These are phyloP conservation scores for Canna indica DNA, from an alignment of 176 grass and related monocot genomes.

Conservation along the genomic window DNA sequence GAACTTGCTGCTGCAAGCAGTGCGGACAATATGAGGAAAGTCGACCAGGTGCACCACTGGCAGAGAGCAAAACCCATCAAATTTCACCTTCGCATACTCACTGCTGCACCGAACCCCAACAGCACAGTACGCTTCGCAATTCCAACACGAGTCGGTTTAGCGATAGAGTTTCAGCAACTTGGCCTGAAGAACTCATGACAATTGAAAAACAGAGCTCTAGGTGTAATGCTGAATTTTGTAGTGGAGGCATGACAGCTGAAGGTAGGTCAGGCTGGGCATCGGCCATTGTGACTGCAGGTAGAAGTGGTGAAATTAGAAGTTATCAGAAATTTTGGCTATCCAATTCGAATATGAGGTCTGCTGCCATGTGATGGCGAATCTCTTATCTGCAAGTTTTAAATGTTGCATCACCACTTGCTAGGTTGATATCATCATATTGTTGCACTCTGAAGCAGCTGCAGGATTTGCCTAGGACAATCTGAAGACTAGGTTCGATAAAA, in stretches of 20 bases:
- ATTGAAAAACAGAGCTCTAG: constrained; percentile 37
- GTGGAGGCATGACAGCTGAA: background rate
- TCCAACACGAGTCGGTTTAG: constrained; percentile 14
- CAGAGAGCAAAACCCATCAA: constrained; percentile 13
- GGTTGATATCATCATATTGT: no score
- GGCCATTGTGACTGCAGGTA: constrained; percentile 6
- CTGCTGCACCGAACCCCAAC: constrained; percentile 13
- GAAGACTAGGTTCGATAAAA: no score
- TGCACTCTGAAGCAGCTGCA: no score
- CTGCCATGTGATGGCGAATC: background rate
- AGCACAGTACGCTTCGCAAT: background rate
- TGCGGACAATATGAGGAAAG: constrained; percentile 30
- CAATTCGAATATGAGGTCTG: background rate
- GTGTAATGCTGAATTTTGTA: background rate
- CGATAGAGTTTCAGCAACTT: constrained; percentile 29
- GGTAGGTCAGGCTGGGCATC: constrained; percentile 6
- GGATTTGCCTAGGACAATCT: no score
- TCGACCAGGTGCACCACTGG: constrained; percentile 20
- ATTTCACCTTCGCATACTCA: no score
- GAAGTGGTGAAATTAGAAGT: constrained; percentile 11
- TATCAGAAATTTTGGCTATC: constrained; percentile 20
- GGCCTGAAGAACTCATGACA: constrained; percentile 44
- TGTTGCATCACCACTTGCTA: background rate
- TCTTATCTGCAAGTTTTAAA: background rate
- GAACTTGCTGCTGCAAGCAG: constrained; percentile 32